Evolutionary conservation across 208 protist genomes (phyloP).

Genomic region (Novymonas esmeraldas): DNA sequence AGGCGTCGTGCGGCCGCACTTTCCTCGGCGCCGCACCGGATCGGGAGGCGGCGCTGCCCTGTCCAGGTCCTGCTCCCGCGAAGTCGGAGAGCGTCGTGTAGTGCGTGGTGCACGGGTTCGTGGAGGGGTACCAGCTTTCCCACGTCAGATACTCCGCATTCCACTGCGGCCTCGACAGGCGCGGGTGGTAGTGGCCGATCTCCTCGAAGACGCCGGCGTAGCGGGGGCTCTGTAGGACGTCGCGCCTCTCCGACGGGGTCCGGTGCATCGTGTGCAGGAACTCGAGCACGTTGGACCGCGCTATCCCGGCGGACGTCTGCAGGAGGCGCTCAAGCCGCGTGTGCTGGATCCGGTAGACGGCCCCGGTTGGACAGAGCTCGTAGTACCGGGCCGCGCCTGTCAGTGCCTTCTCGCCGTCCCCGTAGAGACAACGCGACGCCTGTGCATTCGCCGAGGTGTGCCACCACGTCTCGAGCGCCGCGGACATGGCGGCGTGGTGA

Average conservation of each 20-base stretch:
- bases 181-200: constrained; percentile 59
- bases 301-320: neutral
- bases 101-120: constrained; percentile 32
- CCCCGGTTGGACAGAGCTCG: constrained; percentile 51
- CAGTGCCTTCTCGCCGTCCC: constrained; percentile 60
- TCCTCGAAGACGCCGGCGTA: constrained; percentile 39
- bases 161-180: constrained; percentile 57
- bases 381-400: constrained; percentile 69
- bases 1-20: constrained; percentile 26
- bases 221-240: constrained; percentile 24
- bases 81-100: constrained; percentile 20
- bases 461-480: constrained; percentile 53
- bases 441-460: constrained; percentile 10
- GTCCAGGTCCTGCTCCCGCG: neutral
- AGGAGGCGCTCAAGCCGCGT: constrained; percentile 28
- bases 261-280: constrained; percentile 43
- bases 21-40: no score
- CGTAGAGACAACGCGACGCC: constrained; percentile 62
- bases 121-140: constrained; percentile 75
- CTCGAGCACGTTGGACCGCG: constrained; percentile 21
- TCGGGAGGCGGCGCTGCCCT: neutral
- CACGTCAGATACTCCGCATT: constrained; percentile 55
- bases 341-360: constrained; percentile 59
- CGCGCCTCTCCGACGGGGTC: constrained; percentile 12
- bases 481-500: constrained; percentile 26